phyloP scores from a whole-genome alignment of 805 yeast species.

The Zygosaccharomyces siamensis region DNA sequence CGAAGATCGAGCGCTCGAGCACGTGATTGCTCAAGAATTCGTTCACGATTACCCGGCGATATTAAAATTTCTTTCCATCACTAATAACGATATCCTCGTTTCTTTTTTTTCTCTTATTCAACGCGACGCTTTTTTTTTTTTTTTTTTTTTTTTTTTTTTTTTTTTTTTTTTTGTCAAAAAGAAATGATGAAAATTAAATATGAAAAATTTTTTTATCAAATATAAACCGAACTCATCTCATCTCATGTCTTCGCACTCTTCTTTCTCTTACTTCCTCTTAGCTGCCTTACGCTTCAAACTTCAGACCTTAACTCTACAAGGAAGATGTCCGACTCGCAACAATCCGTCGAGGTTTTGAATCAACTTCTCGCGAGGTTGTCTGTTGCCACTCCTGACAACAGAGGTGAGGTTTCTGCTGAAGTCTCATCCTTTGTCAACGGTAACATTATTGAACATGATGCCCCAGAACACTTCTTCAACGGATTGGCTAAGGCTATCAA shows the following conservation, averaged over 20 bases:
- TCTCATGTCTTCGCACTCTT: slow-evolving; percentile 7
- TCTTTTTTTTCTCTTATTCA: background rate
- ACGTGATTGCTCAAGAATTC: no score
- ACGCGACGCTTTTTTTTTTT: background rate
- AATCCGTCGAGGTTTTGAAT: slow-evolving; percentile 68
- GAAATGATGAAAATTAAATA: slow-evolving; percentile 6
- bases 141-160: slow-evolving; percentile 1
- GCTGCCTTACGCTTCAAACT: slow-evolving; percentile 1
- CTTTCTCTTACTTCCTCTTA: slow-evolving; percentile 1
- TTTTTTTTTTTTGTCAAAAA: background rate
- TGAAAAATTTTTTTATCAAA: slow-evolving; percentile 13
- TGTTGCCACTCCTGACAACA: slow-evolving; percentile 80
- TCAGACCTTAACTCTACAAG: slow-evolving; percentile 8
- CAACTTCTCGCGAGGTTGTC: slow-evolving; percentile 90
- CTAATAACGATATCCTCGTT: background rate
- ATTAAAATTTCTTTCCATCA: background rate
- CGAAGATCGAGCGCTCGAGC: background rate
- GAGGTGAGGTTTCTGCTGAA: slow-evolving; percentile 80
- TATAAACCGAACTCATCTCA: slow-evolving; percentile 14
- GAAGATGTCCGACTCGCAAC: slow-evolving; percentile 44
- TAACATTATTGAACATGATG: slow-evolving; percentile 96
- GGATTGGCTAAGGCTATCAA: slow-evolving; percentile 70
- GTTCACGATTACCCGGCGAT: no score
- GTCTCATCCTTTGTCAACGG: slow-evolving; percentile 93
- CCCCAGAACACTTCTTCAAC: slow-evolving; percentile 81